Base-by-base conservation (phyloP, 768 basidiomycete genomes). In the Dacryopinax primogenitus region DNA sequence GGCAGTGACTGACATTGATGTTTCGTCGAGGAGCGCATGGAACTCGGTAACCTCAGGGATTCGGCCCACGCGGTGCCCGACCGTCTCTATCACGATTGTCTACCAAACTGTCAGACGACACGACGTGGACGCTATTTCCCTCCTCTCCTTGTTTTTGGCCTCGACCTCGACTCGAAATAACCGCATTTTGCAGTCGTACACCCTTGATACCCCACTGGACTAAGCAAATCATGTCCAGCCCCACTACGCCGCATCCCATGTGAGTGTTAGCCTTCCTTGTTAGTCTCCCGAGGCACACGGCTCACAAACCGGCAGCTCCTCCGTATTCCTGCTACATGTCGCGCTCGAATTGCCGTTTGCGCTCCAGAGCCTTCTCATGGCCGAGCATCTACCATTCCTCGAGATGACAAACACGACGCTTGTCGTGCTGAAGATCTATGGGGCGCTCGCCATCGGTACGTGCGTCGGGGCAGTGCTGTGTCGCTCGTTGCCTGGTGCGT, bases 381-480 rank as follows among this genome's bases (percentile, higher is more conserved):
- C 88, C 0, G 18, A 77, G 73, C 16, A 73, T 11, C 62, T 92
- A 21, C 90, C 90, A 0, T 90, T 92, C 73, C 69, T 91, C 64
- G 83, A 90, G 72, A 79, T 90, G 69, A 91, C 86, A 70, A 92
- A 92, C 77, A 92, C 90, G 3, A 83, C 88, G 0, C 62, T 91
- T 7, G 83, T 90, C 1, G 68, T 92, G 7, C 74, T 90, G 61
- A 91, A 91, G 80, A 72, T 92, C 47, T 91, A 89, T 72, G 79
- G 88, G 2, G 77, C 87, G 1, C 71, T 90, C 30, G 76, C 81
- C 1, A 75, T 84, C 1, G 83, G 80, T 9, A 79, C 84, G 28
- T 91, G 87, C 69, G 68, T 87, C 33, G 78, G 81, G 1, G 74
- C 83, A 0, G 73, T 89, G 1, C 78, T 92, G n/a, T 83, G 81